Evolutionary conservation across 2,329 filamentous ascomycete genomes (phyloP).

Genomic region (Aspergillus oerlinghausenensis): DNA sequence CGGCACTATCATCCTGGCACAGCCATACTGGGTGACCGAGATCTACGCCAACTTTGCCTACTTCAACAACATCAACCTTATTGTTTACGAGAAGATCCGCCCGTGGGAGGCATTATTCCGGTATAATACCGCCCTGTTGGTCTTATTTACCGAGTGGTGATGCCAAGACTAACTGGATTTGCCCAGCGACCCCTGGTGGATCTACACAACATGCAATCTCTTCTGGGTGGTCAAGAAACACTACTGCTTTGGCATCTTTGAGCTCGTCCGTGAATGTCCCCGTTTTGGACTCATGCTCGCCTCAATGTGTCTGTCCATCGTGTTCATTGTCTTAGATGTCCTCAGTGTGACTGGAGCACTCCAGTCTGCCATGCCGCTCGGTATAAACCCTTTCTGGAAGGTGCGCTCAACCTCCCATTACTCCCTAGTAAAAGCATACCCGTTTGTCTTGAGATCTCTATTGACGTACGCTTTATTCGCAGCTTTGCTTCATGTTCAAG

Average conservation of each 20-base stretch:
- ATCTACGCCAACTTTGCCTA: slow-evolving; percentile 63
- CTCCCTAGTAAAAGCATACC: no score
- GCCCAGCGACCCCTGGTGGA: neutral
- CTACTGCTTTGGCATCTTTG: slow-evolving; percentile 52
- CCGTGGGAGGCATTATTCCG: no score
- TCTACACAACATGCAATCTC: slow-evolving; percentile 34
- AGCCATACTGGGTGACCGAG: slow-evolving; percentile 61
- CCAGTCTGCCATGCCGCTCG: neutral
- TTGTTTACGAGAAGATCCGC: neutral
- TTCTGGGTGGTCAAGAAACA: slow-evolving; percentile 57
- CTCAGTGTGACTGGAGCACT: neutral
- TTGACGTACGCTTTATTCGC: no score
- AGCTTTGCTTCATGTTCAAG: slow-evolving; percentile 59
- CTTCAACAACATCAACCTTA: slow-evolving; percentile 50
- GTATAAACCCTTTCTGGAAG: neutral
- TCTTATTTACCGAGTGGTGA: no score
- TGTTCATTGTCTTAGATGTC: neutral
- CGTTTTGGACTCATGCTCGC: slow-evolving; percentile 41
- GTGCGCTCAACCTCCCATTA: no score
- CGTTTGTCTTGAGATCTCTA: no score
- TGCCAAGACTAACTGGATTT: no score
- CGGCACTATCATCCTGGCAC: slow-evolving; percentile 52
- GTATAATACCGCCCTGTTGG: no score
- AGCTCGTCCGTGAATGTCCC: slow-evolving; percentile 55
- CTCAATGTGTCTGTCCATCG: slow-evolving; percentile 3